Conservation (phyloP, 2,329 filamentous ascomycete genomes). For the Fusarium transvaalense region DNA sequence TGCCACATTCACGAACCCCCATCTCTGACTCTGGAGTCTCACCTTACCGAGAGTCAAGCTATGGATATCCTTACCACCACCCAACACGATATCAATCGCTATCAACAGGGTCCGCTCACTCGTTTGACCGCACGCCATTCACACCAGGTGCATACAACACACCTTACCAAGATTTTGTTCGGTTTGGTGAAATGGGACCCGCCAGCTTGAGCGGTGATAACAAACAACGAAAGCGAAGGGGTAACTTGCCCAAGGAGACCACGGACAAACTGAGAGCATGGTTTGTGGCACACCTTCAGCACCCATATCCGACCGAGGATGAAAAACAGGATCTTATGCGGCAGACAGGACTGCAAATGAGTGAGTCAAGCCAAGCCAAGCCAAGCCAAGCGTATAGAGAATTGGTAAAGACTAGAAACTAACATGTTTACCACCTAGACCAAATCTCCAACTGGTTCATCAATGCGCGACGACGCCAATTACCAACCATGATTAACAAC, state of each 20-base stretch:
- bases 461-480: conserved; percentile 76
- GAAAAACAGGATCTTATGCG: conserved; percentile 86
- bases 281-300: conserved; percentile 81
- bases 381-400: neutral
- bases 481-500: conserved; percentile 71
- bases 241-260: conserved; percentile 90
- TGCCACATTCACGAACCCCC: conserved; percentile 45
- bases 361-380: conserved; percentile 61
- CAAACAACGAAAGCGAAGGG: conserved; percentile 74
- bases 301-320: conserved; percentile 89
- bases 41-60: conserved; percentile 53
- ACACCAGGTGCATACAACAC: conserved; percentile 57
- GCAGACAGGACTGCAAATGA: conserved; percentile 82
- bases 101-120: conserved; percentile 58
- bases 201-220: conserved; percentile 57
- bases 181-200: conserved; percentile 57
- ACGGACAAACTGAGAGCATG: conserved; percentile 84
- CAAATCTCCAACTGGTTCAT: conserved; percentile 87
- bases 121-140: conserved; percentile 60
- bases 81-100: conserved; percentile 61
- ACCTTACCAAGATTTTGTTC: conserved; percentile 59
- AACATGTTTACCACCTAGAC: conserved; percentile 56
- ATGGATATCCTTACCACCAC: conserved; percentile 59
- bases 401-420: conserved; percentile 16
- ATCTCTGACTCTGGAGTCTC: conserved; percentile 51